phyloP scores from a whole-genome alignment of 371 early-diverging fungal species.

The Mucor circinelloides region DNA sequence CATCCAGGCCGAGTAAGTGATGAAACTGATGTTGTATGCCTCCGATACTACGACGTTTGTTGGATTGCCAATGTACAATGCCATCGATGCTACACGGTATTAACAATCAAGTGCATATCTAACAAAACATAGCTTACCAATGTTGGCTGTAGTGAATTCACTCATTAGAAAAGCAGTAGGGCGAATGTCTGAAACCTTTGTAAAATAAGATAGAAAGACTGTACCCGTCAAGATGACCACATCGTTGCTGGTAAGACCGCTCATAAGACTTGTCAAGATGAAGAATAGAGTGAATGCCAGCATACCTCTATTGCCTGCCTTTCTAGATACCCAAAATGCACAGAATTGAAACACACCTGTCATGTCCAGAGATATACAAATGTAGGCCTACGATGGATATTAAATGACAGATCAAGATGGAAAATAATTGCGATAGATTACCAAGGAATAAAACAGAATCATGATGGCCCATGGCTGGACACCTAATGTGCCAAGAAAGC shows the following conservation, averaged over 20 bases:
- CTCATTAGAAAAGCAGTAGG: constrained; percentile 72
- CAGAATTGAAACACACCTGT: constrained; percentile 75
- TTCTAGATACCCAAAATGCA: constrained; percentile 67
- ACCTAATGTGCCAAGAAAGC: constrained; percentile 65
- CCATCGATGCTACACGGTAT: constrained; percentile 66
- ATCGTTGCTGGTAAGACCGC: constrained; percentile 79
- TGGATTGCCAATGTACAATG: constrained; percentile 83
- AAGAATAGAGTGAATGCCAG: constrained; percentile 71
- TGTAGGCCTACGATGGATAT: constrained; percentile 59
- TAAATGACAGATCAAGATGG: neutral
- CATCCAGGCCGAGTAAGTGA: constrained; percentile 83
- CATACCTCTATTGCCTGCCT: constrained; percentile 61
- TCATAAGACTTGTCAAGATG: constrained; percentile 70
- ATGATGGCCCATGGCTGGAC: constrained; percentile 80
- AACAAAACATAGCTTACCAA: constrained; percentile 31
- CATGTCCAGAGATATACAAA: constrained; percentile 82
- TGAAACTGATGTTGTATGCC: constrained; percentile 73
- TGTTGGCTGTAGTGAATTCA: constrained; percentile 74
- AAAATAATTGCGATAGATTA: constrained; percentile 14
- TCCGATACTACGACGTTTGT: constrained; percentile 85
- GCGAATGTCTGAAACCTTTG: constrained; percentile 61
- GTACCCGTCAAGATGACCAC: constrained; percentile 83
- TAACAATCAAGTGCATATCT: neutral
- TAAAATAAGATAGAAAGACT: constrained; percentile 74
- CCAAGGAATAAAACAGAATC: constrained; percentile 76